Evolutionary conservation across 2,329 filamentous ascomycete genomes (phyloP), one percentile per base, ranked within the genome.

Genomic region (Chaetomium strumarium): DNA sequence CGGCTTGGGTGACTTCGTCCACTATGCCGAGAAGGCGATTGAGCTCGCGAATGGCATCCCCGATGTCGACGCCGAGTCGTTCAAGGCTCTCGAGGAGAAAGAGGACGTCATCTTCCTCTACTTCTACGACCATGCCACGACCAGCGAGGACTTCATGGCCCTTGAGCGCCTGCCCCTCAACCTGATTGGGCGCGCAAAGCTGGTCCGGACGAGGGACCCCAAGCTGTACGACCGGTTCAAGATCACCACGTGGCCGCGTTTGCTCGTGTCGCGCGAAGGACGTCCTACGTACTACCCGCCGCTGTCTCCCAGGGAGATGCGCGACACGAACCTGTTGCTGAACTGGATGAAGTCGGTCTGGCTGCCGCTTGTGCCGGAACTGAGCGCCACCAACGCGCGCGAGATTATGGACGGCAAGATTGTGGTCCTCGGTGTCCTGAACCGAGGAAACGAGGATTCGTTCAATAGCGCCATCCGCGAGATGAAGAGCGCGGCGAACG

Each of bases 71-170:
- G 84, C 85, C 10, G 79, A 77, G 20, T 75, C 79, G 4, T 90
- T 99, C 65, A 84, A 87, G 67, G 84, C 84, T 56, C 75, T 99
- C 63, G 92, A 99, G 69, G 80, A 93, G 74, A 92, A 87, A 58
- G 90, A 97, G 63, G 91, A 97, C 55, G 93, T 99, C 56, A 86
- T 97, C 50, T 99, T 99, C 69, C 74, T 96, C 60, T 99, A 97
- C 74, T 95, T 97, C 70, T 99, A 96, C 70, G 93, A 99, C 66
- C 85, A 95, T 62, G 93, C 93, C 12, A 96, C 92, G 2, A 95
- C 90, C 0, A 84, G 78, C 40, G 93, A 99, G 70, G 93, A 99
- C 66, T 96, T 99, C 65, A 77, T 79, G 62, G 91, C 92, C 19
- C 75, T 99, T 40, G 90, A 97, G 58, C 84, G 90, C 37, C 74